Evolutionary conservation across 176 grass and related monocot genomes (phyloP), one percentile per base, ranked within the genome.

Genomic region (Oropetium thomaeum): DNA sequence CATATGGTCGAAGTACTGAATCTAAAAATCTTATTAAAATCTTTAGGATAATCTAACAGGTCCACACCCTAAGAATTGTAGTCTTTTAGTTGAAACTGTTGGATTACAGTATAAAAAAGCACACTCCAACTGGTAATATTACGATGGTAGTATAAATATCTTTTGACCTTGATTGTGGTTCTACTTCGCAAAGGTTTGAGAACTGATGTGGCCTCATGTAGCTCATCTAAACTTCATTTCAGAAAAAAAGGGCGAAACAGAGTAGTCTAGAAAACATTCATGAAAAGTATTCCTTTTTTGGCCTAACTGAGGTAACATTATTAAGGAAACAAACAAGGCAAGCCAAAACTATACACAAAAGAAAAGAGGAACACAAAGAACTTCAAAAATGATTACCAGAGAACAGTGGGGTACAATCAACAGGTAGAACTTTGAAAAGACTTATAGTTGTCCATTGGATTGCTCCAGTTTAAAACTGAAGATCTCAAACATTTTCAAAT

Each of bases 401-500:
- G 38, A 78, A 35, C 29, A 66, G 23, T 65, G 65, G n/a, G 58
- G 49, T 65, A 73, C 38, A 85, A 73, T 44, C 16, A 73, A 66
- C 68, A 73, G 22, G 53, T 22, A 22, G 60, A 62, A 34, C n/a
- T 67, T 62, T 16, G 44, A 41, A 73, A 57, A 17, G 48, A 84
- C 66, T 45, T 70, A 39, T 7, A 64, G 37, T 28, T 17, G 57
- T 53, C 27, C 66, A 27, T 20, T 63, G 61, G 23, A 62, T 63
- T 64, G 82, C 26, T 45, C 41, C 43, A 53, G 20, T 64, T 13
- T 6, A 71, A 64, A 77, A 70, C 34, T 57, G 31, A 28, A 69
- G 58, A 40, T 73, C 76, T 73, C 15, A 39, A 3, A 59, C 29
- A 43, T 33, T 51, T 19, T 62, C 23, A 47, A 72, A 65, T 68